Percentiles rank a stretch among this genome's conserved stretches.
Conservation (phyloP, 148 eudicot genomes). For the Silene latifolia region DNA sequence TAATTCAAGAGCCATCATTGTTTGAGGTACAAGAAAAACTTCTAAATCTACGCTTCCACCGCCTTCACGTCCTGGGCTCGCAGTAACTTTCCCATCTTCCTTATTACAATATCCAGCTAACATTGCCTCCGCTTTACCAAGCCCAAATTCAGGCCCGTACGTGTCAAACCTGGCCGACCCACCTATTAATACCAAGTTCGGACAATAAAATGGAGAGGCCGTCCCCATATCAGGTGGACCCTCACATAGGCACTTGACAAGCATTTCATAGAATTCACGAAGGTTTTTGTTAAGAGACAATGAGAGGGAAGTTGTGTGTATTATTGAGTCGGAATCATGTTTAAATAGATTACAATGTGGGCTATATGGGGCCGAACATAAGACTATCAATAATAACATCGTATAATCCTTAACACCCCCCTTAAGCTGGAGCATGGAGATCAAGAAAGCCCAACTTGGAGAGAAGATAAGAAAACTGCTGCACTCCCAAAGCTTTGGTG, state of each 20-base stretch:
- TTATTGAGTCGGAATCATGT: no score
- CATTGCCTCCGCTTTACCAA: conserved; percentile 56
- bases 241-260: not conserved
- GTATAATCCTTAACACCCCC: no score
- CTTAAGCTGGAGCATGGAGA: no score
- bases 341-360: no score
- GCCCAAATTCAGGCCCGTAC: conserved; percentile 79
- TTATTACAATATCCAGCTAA: conserved; percentile 61
- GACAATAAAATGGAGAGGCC: conserved; percentile 30
- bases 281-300: not conserved
- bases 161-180: conserved; percentile 70
- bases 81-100: conserved; percentile 72
- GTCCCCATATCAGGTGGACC: conserved; percentile 27
- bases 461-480: no score
- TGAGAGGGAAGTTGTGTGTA: no score
- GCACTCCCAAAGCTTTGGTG: no score
- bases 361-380: no score
- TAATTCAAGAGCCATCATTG: conserved; percentile 50
- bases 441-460: no score
- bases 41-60: conserved; percentile 69
- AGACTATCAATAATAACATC: no score
- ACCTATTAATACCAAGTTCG: conserved; percentile 47
- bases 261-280: not conserved
- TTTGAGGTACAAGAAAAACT: conserved; percentile 52
- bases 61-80: conserved; percentile 64